Percentiles rank a stretch among this genome's conserved stretches.
Conservation (phyloP, 768 basidiomycete genomes). For the Collybia nuda region DNA sequence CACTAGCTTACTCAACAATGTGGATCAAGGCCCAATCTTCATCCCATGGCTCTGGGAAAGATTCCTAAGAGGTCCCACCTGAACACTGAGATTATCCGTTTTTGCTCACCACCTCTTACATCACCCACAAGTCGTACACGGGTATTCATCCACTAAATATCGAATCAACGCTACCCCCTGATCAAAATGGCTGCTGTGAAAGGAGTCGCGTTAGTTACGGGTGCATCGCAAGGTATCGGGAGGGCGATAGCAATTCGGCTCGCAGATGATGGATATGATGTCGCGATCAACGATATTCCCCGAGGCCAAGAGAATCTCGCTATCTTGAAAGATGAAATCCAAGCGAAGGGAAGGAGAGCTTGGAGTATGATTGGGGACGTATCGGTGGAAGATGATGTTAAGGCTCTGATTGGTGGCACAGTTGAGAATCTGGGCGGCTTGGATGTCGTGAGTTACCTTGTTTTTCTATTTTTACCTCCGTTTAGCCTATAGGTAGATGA, state of each 20-base stretch:
- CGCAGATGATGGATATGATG: slow-evolving; percentile 37
- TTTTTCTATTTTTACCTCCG: neutral
- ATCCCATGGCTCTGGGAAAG: no score
- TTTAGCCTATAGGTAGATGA: slow-evolving; percentile 21
- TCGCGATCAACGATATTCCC: slow-evolving; percentile 35
- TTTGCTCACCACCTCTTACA: no score
- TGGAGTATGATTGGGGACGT: slow-evolving; percentile 27
- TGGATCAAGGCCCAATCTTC: no score
- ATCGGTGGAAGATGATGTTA: slow-evolving; percentile 29
- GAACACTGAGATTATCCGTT: no score
- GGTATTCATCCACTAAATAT: no score
- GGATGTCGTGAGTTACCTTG: slow-evolving; percentile 23
- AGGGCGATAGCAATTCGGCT: slow-evolving; percentile 39
- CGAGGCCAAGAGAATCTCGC: slow-evolving; percentile 8
- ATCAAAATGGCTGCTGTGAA: no score
- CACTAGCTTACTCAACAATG: no score
- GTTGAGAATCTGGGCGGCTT: slow-evolving; percentile 20
- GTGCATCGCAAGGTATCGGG: slow-evolving; percentile 37
- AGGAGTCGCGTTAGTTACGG: slow-evolving; percentile 16
- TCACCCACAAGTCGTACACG: no score
- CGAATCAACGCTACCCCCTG: no score
- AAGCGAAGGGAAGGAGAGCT: slow-evolving; percentile 7
- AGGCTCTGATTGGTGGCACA: slow-evolving; percentile 25
- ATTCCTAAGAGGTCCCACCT: no score
- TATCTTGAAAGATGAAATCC: slow-evolving; percentile 7